Base-by-base conservation (phyloP, 2,329 filamentous ascomycete genomes). In the Tolypocladium album region DNA sequence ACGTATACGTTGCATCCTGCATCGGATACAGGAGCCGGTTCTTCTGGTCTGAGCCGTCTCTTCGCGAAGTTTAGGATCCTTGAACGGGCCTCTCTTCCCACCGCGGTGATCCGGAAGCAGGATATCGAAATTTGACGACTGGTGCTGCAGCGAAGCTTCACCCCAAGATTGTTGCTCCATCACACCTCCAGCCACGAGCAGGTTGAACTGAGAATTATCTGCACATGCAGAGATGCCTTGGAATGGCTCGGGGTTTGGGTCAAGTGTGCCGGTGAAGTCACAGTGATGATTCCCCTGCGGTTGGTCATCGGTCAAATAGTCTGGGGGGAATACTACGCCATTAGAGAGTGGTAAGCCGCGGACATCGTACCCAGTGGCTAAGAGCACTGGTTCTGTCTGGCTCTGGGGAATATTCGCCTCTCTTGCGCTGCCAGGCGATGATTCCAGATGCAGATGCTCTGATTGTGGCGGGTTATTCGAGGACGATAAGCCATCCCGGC, bases 1-100 rank as follows among this genome's bases (percentile, higher is more conserved):
- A 56, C 83, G 78, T 65, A 86, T 85, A 52, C 82, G 77, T 64
- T 86, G 83, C 81, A 85, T 84, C 57, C 81, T 77, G 63, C 83
- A 86, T 53, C 83, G 76, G 61, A 86, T 80, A 65, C 83, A 86
- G 24, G 81, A 83, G 11, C 82, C 82, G 22, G 82, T 80, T 59
- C 79, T 80, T 61, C 83, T 76, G 2, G 82, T 85, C 60, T 79
- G 74, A 0, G 83, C 83, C 0, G 83, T 86, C 63, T 79, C 74
- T 62, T 82, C 75, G 31, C 82, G 77, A 38, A 79, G 74, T 12
- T 71, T 71, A n/a, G 75, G 72, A 58, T 82, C 79, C 61, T 77
- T 81, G 69, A 85, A 86, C 2, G 82, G 82, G 0, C 81, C 82
- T 13, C 82, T 68, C 62, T 74, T 75, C 13, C 72, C 73, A 45